Evolutionary conservation across 345 rosid genomes (phyloP).

Genomic region (Eucalyptus rudis): DNA sequence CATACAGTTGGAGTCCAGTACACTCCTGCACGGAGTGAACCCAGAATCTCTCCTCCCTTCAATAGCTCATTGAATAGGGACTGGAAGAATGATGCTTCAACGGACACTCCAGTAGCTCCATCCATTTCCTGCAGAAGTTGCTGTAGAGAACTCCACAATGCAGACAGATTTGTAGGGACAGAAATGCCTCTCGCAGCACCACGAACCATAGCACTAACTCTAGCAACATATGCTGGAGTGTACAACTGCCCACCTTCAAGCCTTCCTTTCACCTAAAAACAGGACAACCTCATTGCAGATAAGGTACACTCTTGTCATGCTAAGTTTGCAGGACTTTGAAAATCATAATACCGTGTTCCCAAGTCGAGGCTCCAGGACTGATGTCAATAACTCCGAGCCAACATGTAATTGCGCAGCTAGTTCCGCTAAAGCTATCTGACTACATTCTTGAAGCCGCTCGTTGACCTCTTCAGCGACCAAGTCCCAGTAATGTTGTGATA

Average conservation of each 20-base stretch:
- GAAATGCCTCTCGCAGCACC: constrained; percentile 90
- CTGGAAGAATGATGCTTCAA: constrained; percentile 80
- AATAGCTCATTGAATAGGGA: constrained; percentile 66
- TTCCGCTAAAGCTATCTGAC: constrained; percentile 85
- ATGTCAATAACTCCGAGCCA: constrained; percentile 72
- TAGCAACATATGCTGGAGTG: constrained; percentile 90
- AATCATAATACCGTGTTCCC: constrained; percentile 56
- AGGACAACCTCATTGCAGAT: background rate
- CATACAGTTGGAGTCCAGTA: constrained; percentile 96
- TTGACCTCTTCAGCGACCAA: constrained; percentile 82
- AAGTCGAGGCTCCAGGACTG: constrained; percentile 85
- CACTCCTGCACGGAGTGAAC: constrained; percentile 92
- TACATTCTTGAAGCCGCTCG: constrained; percentile 93
- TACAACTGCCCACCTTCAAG: constrained; percentile 97
- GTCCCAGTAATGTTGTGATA: constrained; percentile 93
- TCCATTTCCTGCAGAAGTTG: constrained; percentile 81
- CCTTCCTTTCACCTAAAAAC: constrained; percentile 78
- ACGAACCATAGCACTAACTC: constrained; percentile 89
- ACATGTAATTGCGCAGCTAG: constrained; percentile 81
- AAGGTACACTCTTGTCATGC: background rate
- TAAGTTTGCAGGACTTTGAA: background rate
- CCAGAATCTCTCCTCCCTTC: constrained; percentile 82
- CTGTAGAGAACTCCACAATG: constrained; percentile 68
- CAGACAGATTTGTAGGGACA: constrained; percentile 72
- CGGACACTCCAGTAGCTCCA: constrained; percentile 73